Conservation (phyloP, 1,284 basidiomycete species). For the Cutaneotrichosporon sp. region DNA sequence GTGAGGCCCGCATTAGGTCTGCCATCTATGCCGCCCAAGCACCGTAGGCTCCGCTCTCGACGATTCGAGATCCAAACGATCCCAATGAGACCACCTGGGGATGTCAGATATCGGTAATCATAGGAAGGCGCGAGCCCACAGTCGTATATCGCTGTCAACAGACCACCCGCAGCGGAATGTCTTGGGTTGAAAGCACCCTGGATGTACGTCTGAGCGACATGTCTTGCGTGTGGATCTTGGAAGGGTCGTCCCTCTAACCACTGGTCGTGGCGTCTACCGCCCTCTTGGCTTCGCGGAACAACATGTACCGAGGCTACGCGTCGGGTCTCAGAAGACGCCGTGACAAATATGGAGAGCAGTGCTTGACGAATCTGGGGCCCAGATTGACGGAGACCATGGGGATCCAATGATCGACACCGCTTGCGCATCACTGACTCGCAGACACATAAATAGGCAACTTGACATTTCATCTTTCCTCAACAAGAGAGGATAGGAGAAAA, state of each 20-base stretch:
- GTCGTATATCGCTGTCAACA: too few relatives aligned
- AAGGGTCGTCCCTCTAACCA: not conserved
- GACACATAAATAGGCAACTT: not conserved
- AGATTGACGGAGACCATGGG: not conserved
- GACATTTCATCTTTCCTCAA: not conserved
- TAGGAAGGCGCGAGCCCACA: too few relatives aligned
- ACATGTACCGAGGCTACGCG: not conserved
- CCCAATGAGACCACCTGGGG: too few relatives aligned
- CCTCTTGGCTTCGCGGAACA: not conserved
- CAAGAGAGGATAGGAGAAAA: not conserved
- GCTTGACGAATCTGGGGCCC: not conserved
- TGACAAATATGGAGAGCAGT: not conserved
- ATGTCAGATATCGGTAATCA: too few relatives aligned
- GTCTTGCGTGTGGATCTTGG: not conserved
- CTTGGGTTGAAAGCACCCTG: too few relatives aligned
- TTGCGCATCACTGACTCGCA: not conserved
- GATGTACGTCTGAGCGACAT: not conserved
- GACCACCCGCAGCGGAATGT: too few relatives aligned
- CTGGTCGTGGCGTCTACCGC: not conserved
- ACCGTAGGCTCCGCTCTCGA: too few relatives aligned
- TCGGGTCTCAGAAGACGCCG: not conserved
- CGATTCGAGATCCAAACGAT: too few relatives aligned
- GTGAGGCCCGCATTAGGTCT: too few relatives aligned
- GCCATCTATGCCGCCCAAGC: too few relatives aligned
- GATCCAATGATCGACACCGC: not conserved